phyloP scores from a whole-genome alignment of 495 filamentous ascomycete species.

The Pyronema domesticum region DNA sequence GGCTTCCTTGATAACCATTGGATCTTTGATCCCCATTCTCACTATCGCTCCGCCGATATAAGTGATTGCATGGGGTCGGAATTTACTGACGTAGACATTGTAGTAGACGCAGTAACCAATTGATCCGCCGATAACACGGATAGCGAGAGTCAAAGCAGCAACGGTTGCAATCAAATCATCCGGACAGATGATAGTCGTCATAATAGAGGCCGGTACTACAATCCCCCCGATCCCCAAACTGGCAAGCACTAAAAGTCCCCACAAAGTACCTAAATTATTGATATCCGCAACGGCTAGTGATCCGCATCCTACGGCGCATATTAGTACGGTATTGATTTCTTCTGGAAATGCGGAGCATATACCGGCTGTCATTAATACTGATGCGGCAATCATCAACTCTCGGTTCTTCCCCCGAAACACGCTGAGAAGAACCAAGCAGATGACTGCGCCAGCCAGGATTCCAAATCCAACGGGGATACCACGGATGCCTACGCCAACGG shows the following conservation, averaged over 20 bases:
- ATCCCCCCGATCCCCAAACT: slow-evolving; percentile 58
- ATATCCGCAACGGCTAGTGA: slow-evolving; percentile 36
- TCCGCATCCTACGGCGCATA: slow-evolving; percentile 34
- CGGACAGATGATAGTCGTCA: slow-evolving; percentile 56
- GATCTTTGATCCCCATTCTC: slow-evolving; percentile 36
- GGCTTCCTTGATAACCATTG: slow-evolving; percentile 27
- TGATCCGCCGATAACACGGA: slow-evolving; percentile 51
- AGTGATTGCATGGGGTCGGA: slow-evolving; percentile 33
- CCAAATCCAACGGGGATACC: slow-evolving; percentile 48
- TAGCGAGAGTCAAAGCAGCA: slow-evolving; percentile 52
- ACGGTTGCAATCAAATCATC: slow-evolving; percentile 58
- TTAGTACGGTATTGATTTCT: neutral
- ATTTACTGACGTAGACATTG: slow-evolving; percentile 55
- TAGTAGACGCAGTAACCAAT: slow-evolving; percentile 61
- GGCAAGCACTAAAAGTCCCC: slow-evolving; percentile 44
- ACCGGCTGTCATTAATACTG: slow-evolving; percentile 46
- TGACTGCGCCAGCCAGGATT: slow-evolving; percentile 43
- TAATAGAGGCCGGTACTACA: slow-evolving; percentile 52
- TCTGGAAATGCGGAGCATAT: neutral
- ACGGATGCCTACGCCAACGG: slow-evolving; percentile 46
- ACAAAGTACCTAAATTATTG: slow-evolving; percentile 45
- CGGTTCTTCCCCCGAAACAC: slow-evolving; percentile 44
- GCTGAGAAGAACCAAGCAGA: slow-evolving; percentile 44
- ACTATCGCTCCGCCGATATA: slow-evolving; percentile 39
- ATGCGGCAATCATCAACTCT: slow-evolving; percentile 43